These are phyloP conservation scores for Fusarium decemcellulare DNA, from an alignment of 2,329 filamentous ascomycete genomes.

Conservation along the genomic window DNA sequence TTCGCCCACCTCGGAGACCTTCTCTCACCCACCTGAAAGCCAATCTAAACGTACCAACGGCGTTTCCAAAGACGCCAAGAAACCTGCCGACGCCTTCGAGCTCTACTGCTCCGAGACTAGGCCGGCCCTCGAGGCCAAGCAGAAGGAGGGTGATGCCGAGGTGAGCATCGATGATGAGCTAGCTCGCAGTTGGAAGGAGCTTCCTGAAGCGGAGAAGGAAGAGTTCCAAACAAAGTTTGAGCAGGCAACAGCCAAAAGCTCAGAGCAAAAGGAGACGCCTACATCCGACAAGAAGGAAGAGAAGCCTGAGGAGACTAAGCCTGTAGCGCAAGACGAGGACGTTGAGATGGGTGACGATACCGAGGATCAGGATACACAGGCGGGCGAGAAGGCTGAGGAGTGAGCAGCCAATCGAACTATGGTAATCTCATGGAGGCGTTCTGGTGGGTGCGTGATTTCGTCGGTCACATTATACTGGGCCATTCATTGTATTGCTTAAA, in stretches of 20 bases:
- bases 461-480: conserved; percentile 25
- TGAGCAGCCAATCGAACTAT: conserved; percentile 34
- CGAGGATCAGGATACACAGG: conserved; percentile 56
- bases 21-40: conserved; percentile 51
- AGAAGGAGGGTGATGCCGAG: conserved; percentile 52
- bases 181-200: conserved; percentile 67
- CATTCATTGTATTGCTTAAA: conserved; percentile 27
- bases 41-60: conserved; percentile 58
- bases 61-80: conserved; percentile 57
- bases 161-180: conserved; percentile 68
- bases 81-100: conserved; percentile 65
- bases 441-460: conserved; percentile 40
- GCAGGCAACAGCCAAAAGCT: conserved; percentile 40
- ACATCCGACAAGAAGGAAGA: conserved; percentile 42
- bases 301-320: conserved; percentile 48
- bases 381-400: conserved; percentile 53
- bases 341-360: conserved; percentile 65
- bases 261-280: conserved; percentile 44
- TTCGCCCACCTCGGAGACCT: conserved; percentile 65
- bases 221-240: conserved; percentile 59
- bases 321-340: conserved; percentile 60
- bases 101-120: conserved; percentile 68
- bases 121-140: conserved; percentile 59
- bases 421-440: conserved; percentile 41
- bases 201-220: conserved; percentile 64